Percentiles rank a stretch among this genome's conserved stretches.
Conservation (phyloP, 2,329 filamentous ascomycete genomes). For the Nothopassalora personata region DNA sequence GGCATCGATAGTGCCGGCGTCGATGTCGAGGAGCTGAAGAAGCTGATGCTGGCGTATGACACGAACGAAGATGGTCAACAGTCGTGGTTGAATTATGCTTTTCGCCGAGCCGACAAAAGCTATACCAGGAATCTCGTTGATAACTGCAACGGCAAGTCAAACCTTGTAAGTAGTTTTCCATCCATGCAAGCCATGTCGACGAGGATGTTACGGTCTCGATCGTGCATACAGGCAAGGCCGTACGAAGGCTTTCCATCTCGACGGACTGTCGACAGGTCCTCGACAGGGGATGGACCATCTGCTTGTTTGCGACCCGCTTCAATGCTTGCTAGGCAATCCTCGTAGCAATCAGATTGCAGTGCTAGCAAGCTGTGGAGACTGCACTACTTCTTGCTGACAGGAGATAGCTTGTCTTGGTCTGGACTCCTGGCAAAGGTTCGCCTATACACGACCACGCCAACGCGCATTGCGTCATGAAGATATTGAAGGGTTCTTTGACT, state of each 20-base stretch:
- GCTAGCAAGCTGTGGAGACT: neutral
- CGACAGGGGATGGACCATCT: no score
- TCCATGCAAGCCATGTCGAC: neutral
- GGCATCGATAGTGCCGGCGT: slow-evolving; percentile 79
- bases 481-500: slow-evolving; percentile 69
- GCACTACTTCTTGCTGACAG: slow-evolving; percentile 1
- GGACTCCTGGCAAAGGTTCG: slow-evolving; percentile 77
- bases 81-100: slow-evolving; percentile 67
- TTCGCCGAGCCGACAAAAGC: slow-evolving; percentile 56
- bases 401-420: slow-evolving; percentile 73
- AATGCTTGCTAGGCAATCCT: neutral
- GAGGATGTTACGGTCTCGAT: no score
- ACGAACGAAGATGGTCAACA: slow-evolving; percentile 55
- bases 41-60: slow-evolving; percentile 68
- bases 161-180: slow-evolving; percentile 51
- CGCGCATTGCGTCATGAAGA: slow-evolving; percentile 88
- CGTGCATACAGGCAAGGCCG: no score
- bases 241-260: no score
- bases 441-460: slow-evolving; percentile 76
- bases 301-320: neutral
- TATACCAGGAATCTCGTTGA: slow-evolving; percentile 90
- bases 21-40: slow-evolving; percentile 64
- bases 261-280: no score
- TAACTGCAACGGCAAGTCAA: slow-evolving; percentile 77
- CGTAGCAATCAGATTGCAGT: slow-evolving; percentile 1